Conservation (phyloP, 176 grass and related monocot species). For the Calamus simplicifolius region DNA sequence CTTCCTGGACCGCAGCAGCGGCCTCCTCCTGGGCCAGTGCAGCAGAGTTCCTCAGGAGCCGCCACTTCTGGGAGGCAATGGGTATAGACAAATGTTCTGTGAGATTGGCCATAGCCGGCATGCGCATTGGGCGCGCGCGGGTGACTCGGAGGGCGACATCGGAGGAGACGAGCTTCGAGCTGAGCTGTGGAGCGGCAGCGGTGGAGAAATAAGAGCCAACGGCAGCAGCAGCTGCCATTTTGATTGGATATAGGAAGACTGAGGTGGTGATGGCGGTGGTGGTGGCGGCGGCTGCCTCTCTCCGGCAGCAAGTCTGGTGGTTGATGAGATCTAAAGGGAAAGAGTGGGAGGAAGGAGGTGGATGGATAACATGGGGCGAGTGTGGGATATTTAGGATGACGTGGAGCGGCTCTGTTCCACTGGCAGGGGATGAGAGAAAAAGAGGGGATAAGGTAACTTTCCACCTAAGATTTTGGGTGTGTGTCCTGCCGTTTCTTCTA, state of each 20-base stretch:
- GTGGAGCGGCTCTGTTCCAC: not conserved
- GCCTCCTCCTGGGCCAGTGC: conserved; percentile 28
- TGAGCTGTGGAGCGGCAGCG: conserved; percentile 7
- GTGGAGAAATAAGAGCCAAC: conserved; percentile 4
- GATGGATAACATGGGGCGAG: conserved; percentile 22
- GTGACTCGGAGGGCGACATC: conserved; percentile 2
- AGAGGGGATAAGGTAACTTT: not conserved
- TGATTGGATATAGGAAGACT: not conserved
- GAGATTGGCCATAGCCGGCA: not conserved
- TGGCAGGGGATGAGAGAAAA: not conserved
- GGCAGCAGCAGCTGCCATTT: conserved; percentile 35
- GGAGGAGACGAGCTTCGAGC: not conserved
- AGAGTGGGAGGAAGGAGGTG: not conserved
- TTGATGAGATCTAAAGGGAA: conserved; percentile 6
- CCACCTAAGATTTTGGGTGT: not conserved
- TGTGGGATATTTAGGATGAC: conserved; percentile 2
- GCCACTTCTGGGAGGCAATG: not conserved
- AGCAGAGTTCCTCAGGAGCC: not conserved
- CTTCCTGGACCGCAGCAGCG: conserved; percentile 32
- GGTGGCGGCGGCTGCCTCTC: conserved; percentile 4
- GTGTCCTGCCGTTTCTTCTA: too few species aligned
- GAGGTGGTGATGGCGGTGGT: not conserved
- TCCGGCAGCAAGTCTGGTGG: too few species aligned
- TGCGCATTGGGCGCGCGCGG: not conserved
- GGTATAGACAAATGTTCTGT: not conserved